Percentiles rank a stretch among this genome's conserved stretches.
phyloP scores from a whole-genome alignment of 192 early-diverging fungal species.

The Coemansia nantahalensis region DNA sequence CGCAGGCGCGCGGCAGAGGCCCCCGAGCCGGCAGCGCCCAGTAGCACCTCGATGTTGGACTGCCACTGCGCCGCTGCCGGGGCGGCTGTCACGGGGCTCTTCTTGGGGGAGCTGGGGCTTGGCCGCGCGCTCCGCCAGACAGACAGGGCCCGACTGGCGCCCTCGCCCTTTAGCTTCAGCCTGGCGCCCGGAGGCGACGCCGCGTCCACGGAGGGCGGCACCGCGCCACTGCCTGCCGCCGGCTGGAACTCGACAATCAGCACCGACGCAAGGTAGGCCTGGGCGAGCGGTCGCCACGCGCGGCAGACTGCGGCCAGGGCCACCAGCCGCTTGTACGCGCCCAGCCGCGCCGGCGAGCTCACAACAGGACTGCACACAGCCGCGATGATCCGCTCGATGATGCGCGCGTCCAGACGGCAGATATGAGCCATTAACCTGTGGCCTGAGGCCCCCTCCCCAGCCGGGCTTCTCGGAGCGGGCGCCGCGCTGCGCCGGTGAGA shows the following conservation, averaged over 20 bases:
- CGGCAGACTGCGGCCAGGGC: slow-evolving; percentile 14
- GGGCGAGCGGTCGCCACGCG: slow-evolving; percentile 13
- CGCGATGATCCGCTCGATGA: slow-evolving; percentile 9
- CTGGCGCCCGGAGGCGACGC: too few relatives aligned
- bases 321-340: slow-evolving; percentile 7
- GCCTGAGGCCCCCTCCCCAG: too few relatives aligned
- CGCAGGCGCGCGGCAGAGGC: slow-evolving; percentile 1
- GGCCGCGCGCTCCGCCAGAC: too few relatives aligned
- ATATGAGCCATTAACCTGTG: too few relatives aligned
- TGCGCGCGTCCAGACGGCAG: not conserved
- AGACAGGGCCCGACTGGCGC: too few relatives aligned
- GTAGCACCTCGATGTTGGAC: slow-evolving; percentile 5
- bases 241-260: slow-evolving; percentile 25
- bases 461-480: too few relatives aligned
- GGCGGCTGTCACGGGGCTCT: not conserved
- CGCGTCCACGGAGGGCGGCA: not conserved
- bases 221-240: not conserved
- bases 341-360: slow-evolving; percentile 8
- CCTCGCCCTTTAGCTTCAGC: too few relatives aligned
- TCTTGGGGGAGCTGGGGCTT: not conserved
- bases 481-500: too few relatives aligned
- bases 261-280: slow-evolving; percentile 5
- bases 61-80: slow-evolving; percentile 4
- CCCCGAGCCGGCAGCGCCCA: not conserved
- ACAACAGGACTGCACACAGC: slow-evolving; percentile 1